phyloP scores from a whole-genome alignment of 2,329 filamentous ascomycete species.

The Xylariaceae sp. region DNA sequence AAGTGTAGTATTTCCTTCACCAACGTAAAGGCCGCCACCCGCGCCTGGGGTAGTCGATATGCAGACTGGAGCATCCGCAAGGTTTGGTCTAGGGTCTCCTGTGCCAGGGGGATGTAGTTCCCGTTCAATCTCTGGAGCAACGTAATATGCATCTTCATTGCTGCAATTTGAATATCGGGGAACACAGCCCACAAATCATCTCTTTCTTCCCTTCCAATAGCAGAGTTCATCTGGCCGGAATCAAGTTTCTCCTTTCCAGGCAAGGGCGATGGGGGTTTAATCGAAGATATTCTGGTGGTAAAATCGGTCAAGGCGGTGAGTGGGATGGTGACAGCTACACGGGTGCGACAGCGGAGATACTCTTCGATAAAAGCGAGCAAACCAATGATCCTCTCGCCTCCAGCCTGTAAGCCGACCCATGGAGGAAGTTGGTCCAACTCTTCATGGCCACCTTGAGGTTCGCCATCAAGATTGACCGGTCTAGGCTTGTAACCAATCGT shows the following conservation, averaged over 20 bases:
- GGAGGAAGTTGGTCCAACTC: slow-evolving; percentile 51
- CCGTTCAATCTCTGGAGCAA: slow-evolving; percentile 56
- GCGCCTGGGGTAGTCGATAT: slow-evolving; percentile 50
- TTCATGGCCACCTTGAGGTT: slow-evolving; percentile 45
- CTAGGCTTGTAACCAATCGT: slow-evolving; percentile 47
- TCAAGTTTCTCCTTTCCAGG: slow-evolving; percentile 43
- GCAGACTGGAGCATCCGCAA: slow-evolving; percentile 64
- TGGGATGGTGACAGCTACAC: slow-evolving; percentile 61
- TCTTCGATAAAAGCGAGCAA: slow-evolving; percentile 62
- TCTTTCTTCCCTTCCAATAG: slow-evolving; percentile 74
- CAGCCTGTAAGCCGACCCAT: slow-evolving; percentile 74
- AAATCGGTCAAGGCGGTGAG: slow-evolving; percentile 66
- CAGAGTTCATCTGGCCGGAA: slow-evolving; percentile 62
- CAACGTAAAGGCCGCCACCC: slow-evolving; percentile 58
- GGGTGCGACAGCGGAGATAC: slow-evolving; percentile 61
- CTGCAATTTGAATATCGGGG: slow-evolving; percentile 68
- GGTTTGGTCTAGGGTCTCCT: slow-evolving; percentile 66
- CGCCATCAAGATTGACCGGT: slow-evolving; percentile 42
- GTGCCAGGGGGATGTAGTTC: slow-evolving; percentile 55
- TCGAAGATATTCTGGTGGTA: slow-evolving; percentile 63
- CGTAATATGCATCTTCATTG: slow-evolving; percentile 57
- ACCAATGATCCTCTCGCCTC: slow-evolving; percentile 63
- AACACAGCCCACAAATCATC: slow-evolving; percentile 72
- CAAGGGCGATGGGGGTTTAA: slow-evolving; percentile 54
- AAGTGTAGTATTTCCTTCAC: slow-evolving; percentile 54